Percentiles rank a stretch among this genome's conserved stretches.
These are phyloP conservation scores for Pythium sp. DNA, from an alignment of 352 stramenopile species.

Conservation along the genomic window DNA sequence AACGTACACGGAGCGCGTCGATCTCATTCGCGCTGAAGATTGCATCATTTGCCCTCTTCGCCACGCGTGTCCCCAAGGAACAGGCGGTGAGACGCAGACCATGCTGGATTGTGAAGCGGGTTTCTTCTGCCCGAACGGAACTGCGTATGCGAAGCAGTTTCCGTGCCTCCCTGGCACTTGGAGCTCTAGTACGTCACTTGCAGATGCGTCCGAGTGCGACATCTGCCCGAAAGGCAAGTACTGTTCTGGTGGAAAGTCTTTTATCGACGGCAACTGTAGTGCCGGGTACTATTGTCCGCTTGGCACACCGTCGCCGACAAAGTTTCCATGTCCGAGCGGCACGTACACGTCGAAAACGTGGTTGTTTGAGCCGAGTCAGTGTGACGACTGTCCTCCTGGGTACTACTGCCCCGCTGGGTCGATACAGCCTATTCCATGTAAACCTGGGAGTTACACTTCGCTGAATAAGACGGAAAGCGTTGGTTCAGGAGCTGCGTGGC, in stretches of 20 bases:
- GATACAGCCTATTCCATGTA: conserved; percentile 57
- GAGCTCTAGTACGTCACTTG: conserved; percentile 71
- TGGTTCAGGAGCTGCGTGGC: conserved; percentile 52
- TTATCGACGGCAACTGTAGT: conserved; percentile 67
- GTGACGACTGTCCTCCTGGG: conserved; percentile 72
- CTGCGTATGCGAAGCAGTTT: conserved; percentile 60
- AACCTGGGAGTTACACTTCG: conserved; percentile 69
- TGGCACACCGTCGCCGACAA: conserved; percentile 53
- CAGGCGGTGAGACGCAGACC: conserved; percentile 58
- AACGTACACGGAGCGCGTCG: conserved; percentile 62
- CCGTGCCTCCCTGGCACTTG: conserved; percentile 87
- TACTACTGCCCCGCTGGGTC: conserved; percentile 74
- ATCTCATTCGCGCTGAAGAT: conserved; percentile 67
- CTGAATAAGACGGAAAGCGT: conserved; percentile 71
- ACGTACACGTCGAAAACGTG: conserved; percentile 76
- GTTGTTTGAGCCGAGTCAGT: conserved; percentile 73
- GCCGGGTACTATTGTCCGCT: conserved; percentile 89
- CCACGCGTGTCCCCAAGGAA: conserved; percentile 71
- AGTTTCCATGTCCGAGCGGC: conserved; percentile 82
- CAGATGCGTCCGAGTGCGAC: conserved; percentile 63
- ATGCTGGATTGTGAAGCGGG: conserved; percentile 71
- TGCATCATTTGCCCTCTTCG: conserved; percentile 78
- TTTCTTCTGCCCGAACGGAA: conserved; percentile 84
- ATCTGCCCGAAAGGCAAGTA: conserved; percentile 84
- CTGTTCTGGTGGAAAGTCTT: conserved; percentile 78